A percentile compares a stretch with the other conserved stretches of the same genome.
Evolutionary conservation across 768 basidiomycete species (phyloP).

Genomic region (Hygrocybe punicea): DNA sequence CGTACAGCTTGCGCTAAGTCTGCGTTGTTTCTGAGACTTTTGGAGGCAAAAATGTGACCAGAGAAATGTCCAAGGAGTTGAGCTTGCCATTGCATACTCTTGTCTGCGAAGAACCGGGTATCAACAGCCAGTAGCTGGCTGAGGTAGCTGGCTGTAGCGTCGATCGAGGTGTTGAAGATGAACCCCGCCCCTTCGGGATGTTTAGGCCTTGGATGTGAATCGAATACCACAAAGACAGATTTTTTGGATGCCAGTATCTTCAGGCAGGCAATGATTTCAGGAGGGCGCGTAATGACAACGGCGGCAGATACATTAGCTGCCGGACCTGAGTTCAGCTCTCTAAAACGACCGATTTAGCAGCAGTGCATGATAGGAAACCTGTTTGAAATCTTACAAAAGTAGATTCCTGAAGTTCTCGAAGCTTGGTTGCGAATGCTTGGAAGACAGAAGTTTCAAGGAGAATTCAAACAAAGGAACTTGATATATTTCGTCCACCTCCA

Average conservation of each 20-base stretch:
- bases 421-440: background rate
- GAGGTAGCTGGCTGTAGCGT: slow-evolving; percentile 43
- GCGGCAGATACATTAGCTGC: slow-evolving; percentile 31
- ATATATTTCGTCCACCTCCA: slow-evolving; percentile 6
- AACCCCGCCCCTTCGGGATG: slow-evolving; percentile 61
- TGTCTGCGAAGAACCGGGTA: slow-evolving; percentile 38
- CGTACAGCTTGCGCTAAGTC: slow-evolving; percentile 37
- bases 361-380: background rate
- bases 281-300: slow-evolving; percentile 63
- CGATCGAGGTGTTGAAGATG: slow-evolving; percentile 47
- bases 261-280: slow-evolving; percentile 63
- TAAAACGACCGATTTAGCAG: slow-evolving; percentile 25
- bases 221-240: slow-evolving; percentile 57
- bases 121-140: slow-evolving; percentile 50
- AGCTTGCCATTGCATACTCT: slow-evolving; percentile 58
- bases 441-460: background rate
- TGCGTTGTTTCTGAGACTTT: slow-evolving; percentile 16
- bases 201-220: slow-evolving; percentile 60
- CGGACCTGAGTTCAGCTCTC: slow-evolving; percentile 23
- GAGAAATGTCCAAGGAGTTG: slow-evolving; percentile 60
- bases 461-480: background rate
- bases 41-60: slow-evolving; percentile 51
- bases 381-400: slow-evolving; percentile 3
- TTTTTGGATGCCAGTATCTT: slow-evolving; percentile 28
- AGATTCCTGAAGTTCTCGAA: slow-evolving; percentile 7